Conservation (phyloP, 2,329 filamentous ascomycete species). For the Pyrenophora teres region DNA sequence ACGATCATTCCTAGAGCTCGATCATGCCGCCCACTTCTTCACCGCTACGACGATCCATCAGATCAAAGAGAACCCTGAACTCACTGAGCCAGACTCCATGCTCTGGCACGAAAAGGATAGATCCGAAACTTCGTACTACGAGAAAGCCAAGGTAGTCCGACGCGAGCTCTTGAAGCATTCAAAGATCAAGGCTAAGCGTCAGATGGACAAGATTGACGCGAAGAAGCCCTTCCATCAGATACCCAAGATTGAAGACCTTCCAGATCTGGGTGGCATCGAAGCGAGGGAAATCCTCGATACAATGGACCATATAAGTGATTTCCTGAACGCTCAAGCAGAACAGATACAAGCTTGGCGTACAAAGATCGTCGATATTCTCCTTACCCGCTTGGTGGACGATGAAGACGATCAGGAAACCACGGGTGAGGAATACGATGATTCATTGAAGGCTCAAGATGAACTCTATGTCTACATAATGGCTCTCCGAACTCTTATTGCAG, state of each 20-base stretch:
- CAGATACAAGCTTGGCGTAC: conserved; percentile 76
- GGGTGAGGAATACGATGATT: conserved; percentile 88
- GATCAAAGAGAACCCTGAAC: conserved; percentile 71
- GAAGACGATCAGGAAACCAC: conserved; percentile 74
- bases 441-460: conserved; percentile 85
- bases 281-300: conserved; percentile 68
- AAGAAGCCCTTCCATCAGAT: conserved; percentile 31
- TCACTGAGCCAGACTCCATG: conserved; percentile 69
- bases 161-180: conserved; percentile 72
- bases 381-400: conserved; percentile 79
- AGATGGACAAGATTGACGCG: conserved; percentile 62
- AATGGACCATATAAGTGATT: conserved; percentile 66
- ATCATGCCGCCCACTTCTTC: conserved; percentile 85
- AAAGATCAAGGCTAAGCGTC: conserved; percentile 62
- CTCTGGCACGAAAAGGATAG: conserved; percentile 69
- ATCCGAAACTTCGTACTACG: conserved; percentile 74
- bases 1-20: conserved; percentile 73
- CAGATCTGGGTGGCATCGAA: conserved; percentile 71
- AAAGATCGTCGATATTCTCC: conserved; percentile 71
- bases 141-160: conserved; percentile 75
- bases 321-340: conserved; percentile 73
- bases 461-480: conserved; percentile 84
- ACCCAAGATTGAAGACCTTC: conserved; percentile 57
- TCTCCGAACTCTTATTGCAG: conserved; percentile 74
- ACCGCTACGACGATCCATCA: conserved; percentile 83